phyloP scores from a whole-genome alignment of 768 basidiomycete species.

The Podaxis sp. region DNA sequence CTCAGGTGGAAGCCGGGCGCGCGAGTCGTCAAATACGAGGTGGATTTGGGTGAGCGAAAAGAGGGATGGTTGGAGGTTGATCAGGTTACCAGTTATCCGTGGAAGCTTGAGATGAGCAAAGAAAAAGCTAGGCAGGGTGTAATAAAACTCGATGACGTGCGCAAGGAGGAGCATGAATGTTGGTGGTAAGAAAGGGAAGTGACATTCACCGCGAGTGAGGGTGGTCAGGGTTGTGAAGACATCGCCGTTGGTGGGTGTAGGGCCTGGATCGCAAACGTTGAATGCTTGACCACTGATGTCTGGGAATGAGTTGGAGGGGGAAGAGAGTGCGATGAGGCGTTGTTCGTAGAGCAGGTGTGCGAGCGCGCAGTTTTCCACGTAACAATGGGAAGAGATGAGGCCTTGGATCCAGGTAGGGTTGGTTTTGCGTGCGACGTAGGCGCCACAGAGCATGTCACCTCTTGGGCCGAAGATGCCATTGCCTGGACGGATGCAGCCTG shows the following conservation, averaged over 20 bases:
- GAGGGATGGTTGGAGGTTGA: conserved; percentile 60
- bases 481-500: conserved; percentile 76
- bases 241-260: conserved; percentile 63
- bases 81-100: conserved; percentile 44
- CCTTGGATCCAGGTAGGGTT: conserved; percentile 65
- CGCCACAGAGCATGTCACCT: conserved; percentile 67
- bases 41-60: conserved; percentile 55
- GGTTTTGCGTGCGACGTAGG: conserved; percentile 56
- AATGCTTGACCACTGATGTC: conserved; percentile 79
- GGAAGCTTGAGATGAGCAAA: conserved; percentile 41
- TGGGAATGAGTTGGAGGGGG: conserved; percentile 32
- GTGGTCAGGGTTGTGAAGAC: conserved; percentile 53
- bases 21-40: conserved; percentile 65
- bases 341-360: conserved; percentile 75
- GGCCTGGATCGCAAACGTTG: conserved; percentile 63
- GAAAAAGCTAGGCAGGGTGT: conserved; percentile 29
- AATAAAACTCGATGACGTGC: conserved; percentile 55
- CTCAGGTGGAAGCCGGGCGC: conserved; percentile 51
- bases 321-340: conserved; percentile 58
- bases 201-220: conserved; percentile 55
- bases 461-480: conserved; percentile 77
- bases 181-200: conserved; percentile 56
- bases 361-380: conserved; percentile 75
- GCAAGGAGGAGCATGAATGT: conserved; percentile 68
- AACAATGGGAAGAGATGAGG: conserved; percentile 62